These are phyloP conservation scores for barley (Hordeum vulgare) DNA, from an alignment of 176 grass and related monocot species.

Conservation along the genomic window MorexV3_pseudomolecules_assembly NC_058520.1:94769538-94770037, in stretches of 20 bases:
- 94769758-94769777: not conserved
- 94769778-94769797: not conserved
- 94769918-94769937: not conserved
- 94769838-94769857: not conserved
- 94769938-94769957: not conserved
- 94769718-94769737: slow-evolving; percentile 17
- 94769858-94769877: not conserved
- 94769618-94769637: not conserved
- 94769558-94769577: no score
- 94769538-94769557: no score
- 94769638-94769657: no score
- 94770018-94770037: not conserved
- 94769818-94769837: slow-evolving; percentile 27
- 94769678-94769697: not conserved
- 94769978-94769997: not conserved
- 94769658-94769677: not conserved
- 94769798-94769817: slow-evolving; percentile 5
- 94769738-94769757: slow-evolving; percentile 11
- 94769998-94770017: not conserved
- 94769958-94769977: not conserved
- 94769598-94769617: not conserved
- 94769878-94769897: not conserved
- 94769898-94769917: no score
- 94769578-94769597: no score
- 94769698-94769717: slow-evolving; percentile 33